These are phyloP conservation scores for Boletus patriciae DNA, from an alignment of 768 basidiomycete genomes.

Conservation along the genomic window DNA sequence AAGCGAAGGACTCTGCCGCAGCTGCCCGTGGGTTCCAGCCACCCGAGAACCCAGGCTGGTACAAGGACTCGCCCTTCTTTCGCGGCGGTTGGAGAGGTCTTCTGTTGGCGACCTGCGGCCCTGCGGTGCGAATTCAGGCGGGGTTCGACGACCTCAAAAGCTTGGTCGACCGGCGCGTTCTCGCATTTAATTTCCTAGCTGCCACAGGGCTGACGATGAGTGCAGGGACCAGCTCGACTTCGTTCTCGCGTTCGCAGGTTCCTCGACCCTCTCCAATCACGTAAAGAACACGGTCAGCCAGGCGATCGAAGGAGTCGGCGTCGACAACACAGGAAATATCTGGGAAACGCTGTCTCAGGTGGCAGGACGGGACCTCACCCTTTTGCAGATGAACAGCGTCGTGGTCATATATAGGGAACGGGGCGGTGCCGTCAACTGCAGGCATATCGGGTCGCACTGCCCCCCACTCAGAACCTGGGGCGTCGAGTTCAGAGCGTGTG, in stretches of 20 bases:
- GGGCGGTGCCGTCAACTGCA: rapidly evolving
- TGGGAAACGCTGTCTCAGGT: background rate
- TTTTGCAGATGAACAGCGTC: background rate
- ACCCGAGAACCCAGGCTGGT: background rate
- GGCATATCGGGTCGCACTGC: background rate
- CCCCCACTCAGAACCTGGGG: background rate
- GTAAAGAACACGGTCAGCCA: background rate
- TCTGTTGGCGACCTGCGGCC: background rate
- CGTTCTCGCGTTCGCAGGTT: background rate
- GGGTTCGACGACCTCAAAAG: background rate
- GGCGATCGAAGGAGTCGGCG: background rate
- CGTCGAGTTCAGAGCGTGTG: background rate
- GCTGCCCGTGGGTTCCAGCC: background rate
- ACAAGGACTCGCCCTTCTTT: background rate
- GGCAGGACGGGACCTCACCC: background rate
- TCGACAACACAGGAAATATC: background rate
- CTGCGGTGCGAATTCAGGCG: background rate
- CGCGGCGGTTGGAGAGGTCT: background rate
- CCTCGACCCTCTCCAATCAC: background rate
- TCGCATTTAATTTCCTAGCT: background rate
- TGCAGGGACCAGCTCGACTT: background rate
- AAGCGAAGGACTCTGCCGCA: background rate
- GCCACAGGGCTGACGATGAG: no score
- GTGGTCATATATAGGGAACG: background rate
- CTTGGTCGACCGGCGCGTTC: background rate